A percentile compares a stretch with the other conserved stretches of the same genome.
Evolutionary conservation across 2,329 filamentous ascomycete species (phyloP).

Genomic region (Verticillium zaregamsianum): DNA sequence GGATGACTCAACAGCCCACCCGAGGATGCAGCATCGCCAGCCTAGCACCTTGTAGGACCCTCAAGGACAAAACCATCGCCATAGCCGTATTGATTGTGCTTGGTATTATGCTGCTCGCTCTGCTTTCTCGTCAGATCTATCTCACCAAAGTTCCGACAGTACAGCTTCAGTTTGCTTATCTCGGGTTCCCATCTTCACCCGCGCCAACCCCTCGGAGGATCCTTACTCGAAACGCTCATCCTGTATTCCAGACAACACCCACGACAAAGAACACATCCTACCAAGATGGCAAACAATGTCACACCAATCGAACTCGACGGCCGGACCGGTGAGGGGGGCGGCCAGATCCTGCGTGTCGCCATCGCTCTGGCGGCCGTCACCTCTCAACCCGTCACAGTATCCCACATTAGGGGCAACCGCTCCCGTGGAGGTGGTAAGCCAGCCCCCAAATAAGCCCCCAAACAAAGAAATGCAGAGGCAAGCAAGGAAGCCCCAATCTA

Average conservation of each 20-base stretch:
- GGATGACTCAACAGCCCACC: too few relatives aligned
- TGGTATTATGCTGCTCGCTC: too few relatives aligned
- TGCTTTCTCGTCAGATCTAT: too few relatives aligned
- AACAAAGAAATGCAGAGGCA: not conserved
- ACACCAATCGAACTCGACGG: conserved; percentile 49
- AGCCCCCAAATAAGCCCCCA: not conserved
- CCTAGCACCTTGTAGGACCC: too few relatives aligned
- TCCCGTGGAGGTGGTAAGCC: conserved; percentile 7
- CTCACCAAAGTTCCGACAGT: too few relatives aligned
- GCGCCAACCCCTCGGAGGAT: too few relatives aligned
- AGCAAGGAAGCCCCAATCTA: not conserved
- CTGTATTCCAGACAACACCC: not conserved
- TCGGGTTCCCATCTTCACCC: too few relatives aligned
- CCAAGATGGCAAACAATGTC: conserved; percentile 8
- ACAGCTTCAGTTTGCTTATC: too few relatives aligned
- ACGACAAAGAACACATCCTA: not conserved
- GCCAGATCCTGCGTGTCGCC: conserved; percentile 56
- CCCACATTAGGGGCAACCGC: conserved; percentile 53
- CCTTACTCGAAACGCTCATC: too few relatives aligned
- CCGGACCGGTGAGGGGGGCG: conserved; percentile 56
- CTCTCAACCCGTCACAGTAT: conserved; percentile 47
- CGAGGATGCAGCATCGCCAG: too few relatives aligned
- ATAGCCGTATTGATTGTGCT: too few relatives aligned
- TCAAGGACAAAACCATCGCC: too few relatives aligned
- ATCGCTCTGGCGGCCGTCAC: conserved; percentile 53